Percentiles rank a stretch among this genome's conserved stretches.
Conservation (phyloP, 768 basidiomycete genomes). For the Boletus tomentosulus region DNA sequence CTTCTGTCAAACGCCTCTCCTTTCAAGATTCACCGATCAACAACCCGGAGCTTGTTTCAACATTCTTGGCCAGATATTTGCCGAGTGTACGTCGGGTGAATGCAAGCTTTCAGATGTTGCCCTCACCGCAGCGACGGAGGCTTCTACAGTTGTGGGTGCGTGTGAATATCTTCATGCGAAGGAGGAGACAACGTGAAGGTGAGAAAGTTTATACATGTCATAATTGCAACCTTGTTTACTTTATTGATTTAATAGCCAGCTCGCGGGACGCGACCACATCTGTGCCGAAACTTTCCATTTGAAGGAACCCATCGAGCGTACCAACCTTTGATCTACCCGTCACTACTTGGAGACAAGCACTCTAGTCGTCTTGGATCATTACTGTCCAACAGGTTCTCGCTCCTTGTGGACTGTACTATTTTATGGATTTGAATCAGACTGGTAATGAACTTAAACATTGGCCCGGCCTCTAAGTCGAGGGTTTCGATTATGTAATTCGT, state of each 20-base stretch:
- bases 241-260: not conserved
- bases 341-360: not conserved
- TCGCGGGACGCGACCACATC: not conserved
- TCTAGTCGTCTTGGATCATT: not conserved
- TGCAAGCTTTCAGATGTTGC: not conserved
- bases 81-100: not conserved
- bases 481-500: not conserved
- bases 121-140: not conserved
- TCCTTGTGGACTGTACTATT: no score
- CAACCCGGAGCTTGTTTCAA: not conserved
- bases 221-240: not conserved
- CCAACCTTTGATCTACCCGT: not conserved
- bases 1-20: not conserved
- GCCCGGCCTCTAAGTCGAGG: no score
- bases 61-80: not conserved
- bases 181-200: not conserved
- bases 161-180: not conserved
- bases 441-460: no score
- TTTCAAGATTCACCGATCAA: not conserved
- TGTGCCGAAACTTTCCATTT: not conserved
- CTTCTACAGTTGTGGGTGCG: not conserved
- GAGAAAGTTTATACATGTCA: not conserved
- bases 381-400: no score
- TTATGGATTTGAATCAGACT: no score
- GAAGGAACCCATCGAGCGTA: not conserved